Evolutionary conservation across 352 stramenopile species (phyloP), one percentile per base, ranked within the genome.

Genomic region (Phytophthora crassamura): DNA sequence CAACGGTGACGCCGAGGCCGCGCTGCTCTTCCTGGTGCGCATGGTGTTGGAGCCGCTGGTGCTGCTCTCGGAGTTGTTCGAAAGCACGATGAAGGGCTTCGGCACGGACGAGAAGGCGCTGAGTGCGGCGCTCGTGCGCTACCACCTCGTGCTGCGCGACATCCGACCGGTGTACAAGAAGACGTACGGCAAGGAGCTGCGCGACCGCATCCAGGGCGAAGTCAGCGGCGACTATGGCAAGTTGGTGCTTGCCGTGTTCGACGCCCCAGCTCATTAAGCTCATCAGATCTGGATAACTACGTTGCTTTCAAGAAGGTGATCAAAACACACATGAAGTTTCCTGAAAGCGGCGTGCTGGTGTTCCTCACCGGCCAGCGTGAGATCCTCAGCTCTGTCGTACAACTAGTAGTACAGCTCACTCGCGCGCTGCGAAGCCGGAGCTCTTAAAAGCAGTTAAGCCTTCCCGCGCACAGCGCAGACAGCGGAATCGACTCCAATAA

Each of bases 161-260:
- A 80, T 94, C 74, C 82, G 81, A 62, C 74, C 86, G 25, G 81
- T 81, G 32, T 94, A 92, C 76, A 86, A 92, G 75, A 86, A 91
- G 61, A 72, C 58, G 55, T 93, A 91, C 72, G 74, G 72, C 41
- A 90, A 88, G 74, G 82, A 91, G 48, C 76, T 94, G 34, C 86
- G 84, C 52, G 83, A 94, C 48, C 82, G 86, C 64, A 92, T 94
- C 64, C 75, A 94, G 64, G 83, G 85, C 36, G 85, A 94, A 71
- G 79, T 77, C 34, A 92, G 85, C 67, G 86, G 86, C 55, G 81
- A 93, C 75, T 91, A 78, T 72, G 81, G 86, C 41, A 76, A 78
- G n/a, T 66, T 94, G 28, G 66, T 91, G 55, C 64, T 90, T n/a
- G 59, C 71, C 7, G 69, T 94, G 14, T 78, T 86, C 20, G 74